Conservation (phyloP, 495 filamentous ascomycete species). For the Xanthoparmelia taractica region DNA sequence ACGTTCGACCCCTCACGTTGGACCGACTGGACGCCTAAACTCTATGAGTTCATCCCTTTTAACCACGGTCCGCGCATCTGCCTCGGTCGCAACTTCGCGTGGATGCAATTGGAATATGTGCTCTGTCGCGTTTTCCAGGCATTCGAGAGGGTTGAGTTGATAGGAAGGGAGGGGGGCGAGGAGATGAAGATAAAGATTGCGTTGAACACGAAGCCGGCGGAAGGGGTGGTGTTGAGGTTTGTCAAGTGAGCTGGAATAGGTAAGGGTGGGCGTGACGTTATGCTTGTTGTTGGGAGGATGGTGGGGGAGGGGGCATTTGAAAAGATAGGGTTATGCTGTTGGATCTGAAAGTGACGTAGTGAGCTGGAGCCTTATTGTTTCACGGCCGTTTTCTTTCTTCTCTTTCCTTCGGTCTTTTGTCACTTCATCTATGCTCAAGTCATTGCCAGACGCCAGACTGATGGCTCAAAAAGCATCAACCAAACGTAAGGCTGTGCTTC, state of each 20-base stretch:
- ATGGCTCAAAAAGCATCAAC: too few species aligned
- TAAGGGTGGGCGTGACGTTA: too few species aligned
- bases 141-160: not conserved
- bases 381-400: too few species aligned
- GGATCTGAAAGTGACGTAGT: too few species aligned
- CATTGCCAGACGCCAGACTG: too few species aligned
- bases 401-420: too few species aligned
- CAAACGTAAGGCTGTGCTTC: too few species aligned
- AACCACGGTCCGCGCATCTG: not conserved
- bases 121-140: not conserved
- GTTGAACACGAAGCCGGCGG: constrained; percentile 16
- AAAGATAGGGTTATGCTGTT: too few species aligned
- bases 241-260: not conserved
- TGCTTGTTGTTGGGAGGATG: too few species aligned
- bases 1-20: not conserved
- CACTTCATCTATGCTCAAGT: too few species aligned
- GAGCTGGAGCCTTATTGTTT: too few species aligned
- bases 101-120: not conserved
- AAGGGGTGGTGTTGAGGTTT: constrained; percentile 12
- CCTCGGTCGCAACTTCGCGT: not conserved
- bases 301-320: too few species aligned
- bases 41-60: not conserved
- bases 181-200: constrained; percentile 17
- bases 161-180: not conserved
- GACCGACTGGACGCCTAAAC: not conserved